A percentile compares a stretch with the other conserved stretches of the same genome.
These are phyloP conservation scores for Ustilago xerochloae DNA, from an alignment of 1,284 basidiomycete species.

Conservation along the genomic window DNA sequence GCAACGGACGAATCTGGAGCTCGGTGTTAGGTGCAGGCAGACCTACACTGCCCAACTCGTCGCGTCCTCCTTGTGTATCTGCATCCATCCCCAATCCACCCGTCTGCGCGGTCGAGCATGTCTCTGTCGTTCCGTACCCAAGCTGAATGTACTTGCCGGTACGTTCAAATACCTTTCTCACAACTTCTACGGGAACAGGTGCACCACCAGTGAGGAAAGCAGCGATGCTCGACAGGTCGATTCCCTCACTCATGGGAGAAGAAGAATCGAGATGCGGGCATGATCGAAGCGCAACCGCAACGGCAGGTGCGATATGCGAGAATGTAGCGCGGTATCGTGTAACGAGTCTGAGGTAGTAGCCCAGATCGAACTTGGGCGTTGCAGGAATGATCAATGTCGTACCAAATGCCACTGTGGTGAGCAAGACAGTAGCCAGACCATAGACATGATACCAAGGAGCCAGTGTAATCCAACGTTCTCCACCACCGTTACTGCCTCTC, in stretches of 20 bases:
- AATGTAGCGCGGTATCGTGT: constrained; percentile 67
- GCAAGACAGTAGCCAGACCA: constrained; percentile 63
- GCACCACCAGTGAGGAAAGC: constrained; percentile 69
- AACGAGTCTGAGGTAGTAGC: constrained; percentile 65
- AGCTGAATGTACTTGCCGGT: constrained; percentile 67
- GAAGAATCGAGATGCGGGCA: constrained; percentile 57
- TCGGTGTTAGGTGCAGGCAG: constrained; percentile 22
- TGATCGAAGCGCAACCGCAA: constrained; percentile 68
- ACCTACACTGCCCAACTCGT: constrained; percentile 55
- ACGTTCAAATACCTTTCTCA: constrained; percentile 67
- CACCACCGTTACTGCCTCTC: constrained; percentile 32
- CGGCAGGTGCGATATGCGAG: constrained; percentile 69
- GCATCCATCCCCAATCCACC: constrained; percentile 30
- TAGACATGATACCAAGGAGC: constrained; percentile 69
- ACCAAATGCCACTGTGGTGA: constrained; percentile 64
- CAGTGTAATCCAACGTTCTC: constrained; percentile 65
- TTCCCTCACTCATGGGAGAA: constrained; percentile 39
- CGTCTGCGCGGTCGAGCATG: constrained; percentile 40
- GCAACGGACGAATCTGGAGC: constrained; percentile 42
- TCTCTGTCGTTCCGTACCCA: constrained; percentile 56
- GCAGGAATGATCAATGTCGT: constrained; percentile 66
- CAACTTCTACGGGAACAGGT: constrained; percentile 66
- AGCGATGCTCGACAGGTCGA: constrained; percentile 66
- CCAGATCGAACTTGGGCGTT: constrained; percentile 65
- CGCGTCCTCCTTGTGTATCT: constrained; percentile 13